Conservation (phyloP, 1,284 basidiomycete genomes). For the Wallemia mellicola region DNA sequence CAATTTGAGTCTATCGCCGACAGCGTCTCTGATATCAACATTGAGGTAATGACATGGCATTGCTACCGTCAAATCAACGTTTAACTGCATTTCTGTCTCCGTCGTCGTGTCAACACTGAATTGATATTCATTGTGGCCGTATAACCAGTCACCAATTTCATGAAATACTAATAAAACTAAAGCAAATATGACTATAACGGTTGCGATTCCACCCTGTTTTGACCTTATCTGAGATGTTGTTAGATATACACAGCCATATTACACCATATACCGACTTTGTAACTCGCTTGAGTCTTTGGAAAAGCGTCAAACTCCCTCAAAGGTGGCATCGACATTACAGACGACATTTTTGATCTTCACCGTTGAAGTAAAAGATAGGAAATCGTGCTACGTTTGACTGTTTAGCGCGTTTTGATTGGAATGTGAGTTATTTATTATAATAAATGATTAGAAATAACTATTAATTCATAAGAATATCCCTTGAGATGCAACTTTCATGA, state of each 20-base stretch:
- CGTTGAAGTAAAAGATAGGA: background rate
- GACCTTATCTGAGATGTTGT: constrained; percentile 30
- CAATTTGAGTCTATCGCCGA: constrained; percentile 67
- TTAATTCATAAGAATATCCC: too few species aligned
- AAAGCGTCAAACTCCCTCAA: constrained; percentile 36
- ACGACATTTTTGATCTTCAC: background rate
- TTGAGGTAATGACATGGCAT: constrained; percentile 72
- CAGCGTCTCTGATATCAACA: constrained; percentile 66
- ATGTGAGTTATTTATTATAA: too few species aligned
- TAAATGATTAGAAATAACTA: too few species aligned
- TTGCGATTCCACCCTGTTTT: constrained; percentile 59
- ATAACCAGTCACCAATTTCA: constrained; percentile 65
- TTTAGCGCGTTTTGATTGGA: background rate
- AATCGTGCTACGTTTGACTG: background rate
- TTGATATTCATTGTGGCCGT: constrained; percentile 61
- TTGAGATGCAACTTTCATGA: too few species aligned
- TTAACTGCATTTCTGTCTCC: constrained; percentile 38
- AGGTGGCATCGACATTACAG: background rate
- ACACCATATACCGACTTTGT: background rate
- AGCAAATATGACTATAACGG: constrained; percentile 39
- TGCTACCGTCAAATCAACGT: constrained; percentile 65
- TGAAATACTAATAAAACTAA: constrained; percentile 50
- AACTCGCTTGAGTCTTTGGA: constrained; percentile 26
- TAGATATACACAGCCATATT: background rate
- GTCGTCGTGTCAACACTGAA: constrained; percentile 46